Conservation (phyloP, 106 monocot genomes). For the Acanthochlamys bracteata region DNA sequence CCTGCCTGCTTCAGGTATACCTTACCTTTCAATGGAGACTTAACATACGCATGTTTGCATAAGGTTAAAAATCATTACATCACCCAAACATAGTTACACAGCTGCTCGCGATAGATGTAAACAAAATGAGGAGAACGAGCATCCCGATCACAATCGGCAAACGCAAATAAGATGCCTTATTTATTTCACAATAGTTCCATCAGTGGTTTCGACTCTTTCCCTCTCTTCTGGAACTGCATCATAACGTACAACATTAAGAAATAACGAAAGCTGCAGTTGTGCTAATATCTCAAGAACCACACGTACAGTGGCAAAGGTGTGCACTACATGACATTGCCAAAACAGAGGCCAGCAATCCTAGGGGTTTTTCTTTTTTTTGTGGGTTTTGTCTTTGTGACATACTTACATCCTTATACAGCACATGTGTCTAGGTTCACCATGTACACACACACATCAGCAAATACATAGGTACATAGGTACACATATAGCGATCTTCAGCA, state of each 20-base stretch:
- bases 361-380: no score
- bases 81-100: no score
- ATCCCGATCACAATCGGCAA: no score
- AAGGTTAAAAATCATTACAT: no score
- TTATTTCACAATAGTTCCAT: background rate
- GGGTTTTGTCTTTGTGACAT: background rate
- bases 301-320: background rate
- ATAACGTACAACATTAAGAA: background rate
- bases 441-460: background rate
- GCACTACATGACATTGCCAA: background rate
- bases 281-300: background rate
- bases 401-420: background rate
- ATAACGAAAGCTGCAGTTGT: background rate
- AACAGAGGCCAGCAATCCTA: conserved; percentile 1
- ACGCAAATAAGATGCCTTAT: no score
- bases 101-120: no score
- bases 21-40: no score
- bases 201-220: background rate
- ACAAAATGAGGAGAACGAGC: no score
- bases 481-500: background rate
- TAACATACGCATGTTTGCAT: no score
- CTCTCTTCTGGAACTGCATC: background rate
- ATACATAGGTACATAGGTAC: background rate
- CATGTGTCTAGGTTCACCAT: background rate
- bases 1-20: no score